Evolutionary conservation across 192 early-diverging fungal species (phyloP).

Genomic region (Backusella mclennaniae): DNA sequence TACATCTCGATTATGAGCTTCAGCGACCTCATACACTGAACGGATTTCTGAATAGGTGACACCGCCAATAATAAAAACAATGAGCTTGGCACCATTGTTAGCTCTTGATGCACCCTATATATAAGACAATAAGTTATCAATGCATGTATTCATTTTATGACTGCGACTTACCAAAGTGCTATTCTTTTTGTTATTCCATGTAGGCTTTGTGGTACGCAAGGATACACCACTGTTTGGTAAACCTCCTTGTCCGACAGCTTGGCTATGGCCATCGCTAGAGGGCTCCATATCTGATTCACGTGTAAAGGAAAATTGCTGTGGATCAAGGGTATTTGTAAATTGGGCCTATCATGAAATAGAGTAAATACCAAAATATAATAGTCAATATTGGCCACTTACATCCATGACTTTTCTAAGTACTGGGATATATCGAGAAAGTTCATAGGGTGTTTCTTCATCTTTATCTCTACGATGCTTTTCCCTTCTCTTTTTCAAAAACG

Average conservation of each 20-base stretch:
- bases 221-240: constrained; percentile 36
- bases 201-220: constrained; percentile 35
- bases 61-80: constrained; percentile 85
- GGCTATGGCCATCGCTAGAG: constrained; percentile 20
- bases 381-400: constrained; percentile 5
- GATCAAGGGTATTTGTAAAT: constrained; percentile 50
- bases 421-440: constrained; percentile 76
- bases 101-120: not conserved
- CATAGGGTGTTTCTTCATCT: constrained; percentile 62
- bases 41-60: constrained; percentile 78
- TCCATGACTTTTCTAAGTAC: constrained; percentile 62
- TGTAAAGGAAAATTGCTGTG: constrained; percentile 63
- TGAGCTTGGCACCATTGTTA: constrained; percentile 51
- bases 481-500: constrained; percentile 40
- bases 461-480: constrained; percentile 49
- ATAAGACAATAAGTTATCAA: not conserved
- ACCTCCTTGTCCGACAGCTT: constrained; percentile 17
- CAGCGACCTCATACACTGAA: constrained; percentile 61
- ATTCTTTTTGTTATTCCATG: constrained; percentile 20
- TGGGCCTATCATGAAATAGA: constrained; percentile 39
- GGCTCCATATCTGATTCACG: constrained; percentile 43
- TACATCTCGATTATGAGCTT: constrained; percentile 63
- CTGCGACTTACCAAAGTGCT: constrained; percentile 4
- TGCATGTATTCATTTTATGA: not conserved
- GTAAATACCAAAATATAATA: no score